phyloP scores from a whole-genome alignment of 1,284 basidiomycete genomes.

The Malassezia yamatoensis region DNA sequence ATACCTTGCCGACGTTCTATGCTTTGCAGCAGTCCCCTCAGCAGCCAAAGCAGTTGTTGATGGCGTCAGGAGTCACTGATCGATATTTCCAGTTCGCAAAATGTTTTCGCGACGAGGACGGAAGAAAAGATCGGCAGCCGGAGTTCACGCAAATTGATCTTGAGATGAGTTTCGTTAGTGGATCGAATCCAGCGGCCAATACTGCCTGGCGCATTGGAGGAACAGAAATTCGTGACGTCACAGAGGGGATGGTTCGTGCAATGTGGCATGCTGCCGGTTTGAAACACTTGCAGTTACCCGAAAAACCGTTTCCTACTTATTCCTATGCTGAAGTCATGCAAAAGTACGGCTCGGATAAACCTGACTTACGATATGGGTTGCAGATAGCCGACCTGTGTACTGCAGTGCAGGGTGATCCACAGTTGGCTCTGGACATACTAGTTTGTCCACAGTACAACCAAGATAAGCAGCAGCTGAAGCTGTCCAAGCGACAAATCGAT shows the following conservation, averaged over 20 bases:
- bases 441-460: slow-evolving; percentile 5
- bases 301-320: not conserved
- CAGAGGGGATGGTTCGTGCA: slow-evolving; percentile 28
- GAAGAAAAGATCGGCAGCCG: slow-evolving; percentile 82
- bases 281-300: slow-evolving; percentile 49
- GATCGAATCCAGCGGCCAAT: slow-evolving; percentile 43
- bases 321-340: slow-evolving; percentile 13
- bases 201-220: slow-evolving; percentile 61
- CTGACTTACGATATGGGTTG: slow-evolving; percentile 74
- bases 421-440: slow-evolving; percentile 12
- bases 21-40: slow-evolving; percentile 88
- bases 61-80: slow-evolving; percentile 79
- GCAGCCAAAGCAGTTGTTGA: slow-evolving; percentile 85
- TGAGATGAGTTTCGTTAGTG: slow-evolving; percentile 88
- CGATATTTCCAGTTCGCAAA: slow-evolving; percentile 83
- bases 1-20: slow-evolving; percentile 60
- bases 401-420: not conserved
- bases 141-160: slow-evolving; percentile 95
- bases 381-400: slow-evolving; percentile 24
- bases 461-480: not conserved
- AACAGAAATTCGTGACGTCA: slow-evolving; percentile 28
- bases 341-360: slow-evolving; percentile 82
- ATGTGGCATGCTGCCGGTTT: slow-evolving; percentile 62
- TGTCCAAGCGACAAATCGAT: slow-evolving; percentile 30
- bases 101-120: slow-evolving; percentile 91